Base-by-base conservation (phyloP, 768 basidiomycete species). In the Phaffia australis region DNA sequence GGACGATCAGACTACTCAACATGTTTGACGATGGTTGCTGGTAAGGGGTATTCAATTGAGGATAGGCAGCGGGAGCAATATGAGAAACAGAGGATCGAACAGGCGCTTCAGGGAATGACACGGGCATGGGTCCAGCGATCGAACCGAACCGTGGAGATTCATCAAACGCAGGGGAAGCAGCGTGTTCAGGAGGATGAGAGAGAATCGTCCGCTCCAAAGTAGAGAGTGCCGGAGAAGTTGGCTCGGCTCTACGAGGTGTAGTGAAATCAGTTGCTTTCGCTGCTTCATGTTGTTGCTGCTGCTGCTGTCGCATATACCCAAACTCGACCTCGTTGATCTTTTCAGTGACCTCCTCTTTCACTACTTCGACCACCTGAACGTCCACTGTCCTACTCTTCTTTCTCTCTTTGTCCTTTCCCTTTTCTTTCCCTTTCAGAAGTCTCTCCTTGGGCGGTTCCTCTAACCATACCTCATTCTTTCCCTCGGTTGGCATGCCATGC, bases 141-240 rank as follows among this genome's bases (percentile, higher is more conserved):
- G 56, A n/a, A n/a, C 27, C 52, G 8, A 27, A 54, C 16, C 27
- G 52, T 5, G 52, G 52, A 54, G 52, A 54, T n/a, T 27, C 21
- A 16, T n/a, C n/a, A 16, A 27, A 8, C 27, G 8, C 8, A 27
- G 21, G 52, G 52, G n/a, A 57, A 32, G 56, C 2, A 32, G 7
- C 27, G 23, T 29, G n/a, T 57, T 29, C n/a, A 29, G n/a, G 56
- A 9, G 27, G 27, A 57, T 19, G 56, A 19, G 19, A 18, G 23
- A 42, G 35, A 42, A 42, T 42, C 35, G 35, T 42, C 11, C 35
- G 35, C 35, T 42, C 35, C 35, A 42, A 19, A 6, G 56, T 32
- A 23, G 56, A 57, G 9, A 57, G 27, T 15, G 56, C 27, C 56
- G 30, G 15, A 51, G 50, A 62, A 51, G 60, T 14, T 50, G 60